Base-by-base conservation (phyloP, 257 asterid species). In the Nicotiana sylvestris region DNA sequence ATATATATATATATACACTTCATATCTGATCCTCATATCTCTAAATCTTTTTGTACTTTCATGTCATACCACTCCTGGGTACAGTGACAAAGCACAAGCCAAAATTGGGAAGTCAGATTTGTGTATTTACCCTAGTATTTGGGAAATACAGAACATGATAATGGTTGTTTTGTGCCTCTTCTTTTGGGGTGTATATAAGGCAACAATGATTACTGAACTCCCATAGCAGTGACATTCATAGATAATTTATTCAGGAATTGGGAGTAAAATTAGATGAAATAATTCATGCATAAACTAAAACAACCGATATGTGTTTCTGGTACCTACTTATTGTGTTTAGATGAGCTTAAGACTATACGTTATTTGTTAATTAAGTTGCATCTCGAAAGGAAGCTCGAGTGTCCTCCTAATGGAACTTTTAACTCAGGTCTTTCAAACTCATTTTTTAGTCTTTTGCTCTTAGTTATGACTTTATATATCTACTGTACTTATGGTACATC, bases 401-500 rank as follows among this genome's bases (percentile, higher is more conserved):
- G 15, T 2, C 64, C 53, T 58, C 80, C 43, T 27, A 51, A 76
- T 15, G 64, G 17, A 51, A 7, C 64, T 76, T 29, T 74, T 74
- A 74, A 72, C 79, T 67, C 35, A 32, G 15, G 51, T 60, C 77
- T 51, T 29, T 30, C 25, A 66, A 21, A 18, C 76, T 8, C 12
- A 1, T 32, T 33, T 78, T 37, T 81, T n/a, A 39, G 46, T 83
- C 51, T 29, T 78, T 37, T 70, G 35, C 51, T 57, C 35, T 55
- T 27, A 27, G 15, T 29, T 39, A 32, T 62, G 1, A 37, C 65
- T 37, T 61, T 3, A 64, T 56, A 76, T 27, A 12, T 74, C 11
- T 43, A 35, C 70, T 32, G 61, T 72, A 4, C 4, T 65, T 29
- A 78, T 81, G 66, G 53, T 74, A 49, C 17, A 83, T 82, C 76